A percentile compares a stretch with the other conserved stretches of the same genome.
Evolutionary conservation across 1,284 basidiomycete species (phyloP).

Genomic region (Ceratobasidium theobromae): DNA sequence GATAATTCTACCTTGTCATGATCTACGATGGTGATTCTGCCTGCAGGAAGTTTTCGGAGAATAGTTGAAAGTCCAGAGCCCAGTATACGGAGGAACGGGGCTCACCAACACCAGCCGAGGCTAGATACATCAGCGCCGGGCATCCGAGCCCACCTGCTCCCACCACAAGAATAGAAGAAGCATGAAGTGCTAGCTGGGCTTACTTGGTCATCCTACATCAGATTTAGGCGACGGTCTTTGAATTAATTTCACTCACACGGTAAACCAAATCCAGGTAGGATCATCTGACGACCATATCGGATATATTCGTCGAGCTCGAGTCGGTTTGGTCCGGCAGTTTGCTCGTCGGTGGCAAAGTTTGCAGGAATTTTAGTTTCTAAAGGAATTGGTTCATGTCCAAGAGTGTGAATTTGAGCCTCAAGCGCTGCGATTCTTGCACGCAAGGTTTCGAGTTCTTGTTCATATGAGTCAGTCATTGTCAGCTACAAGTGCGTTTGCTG

Average conservation of each 20-base stretch:
- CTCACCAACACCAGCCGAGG: conserved; percentile 86
- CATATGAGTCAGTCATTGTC: not conserved
- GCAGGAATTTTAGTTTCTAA: not conserved
- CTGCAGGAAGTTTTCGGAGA: conserved; percentile 45
- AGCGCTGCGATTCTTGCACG: not conserved
- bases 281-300: conserved; percentile 97
- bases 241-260: conserved; percentile 54
- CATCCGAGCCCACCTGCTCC: conserved; percentile 97
- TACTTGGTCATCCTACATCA: conserved; percentile 14
- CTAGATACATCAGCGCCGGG: conserved; percentile 92
- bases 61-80: no score
- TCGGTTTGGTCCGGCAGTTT: not conserved
- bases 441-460: not conserved
- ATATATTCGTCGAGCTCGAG: conserved; percentile 66
- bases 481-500: not conserved
- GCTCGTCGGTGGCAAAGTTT: not conserved
- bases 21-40: conserved; percentile 84
- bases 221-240: not conserved
- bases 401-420: not conserved
- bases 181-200: conserved; percentile 84
- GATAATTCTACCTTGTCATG: conserved; percentile 89
- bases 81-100: no score
- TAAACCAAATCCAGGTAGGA: conserved; percentile 86
- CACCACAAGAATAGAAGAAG: conserved; percentile 79
- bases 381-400: conserved; percentile 9